Conservation (phyloP, 2,329 filamentous ascomycete species). For the Aspergillus novofumigatus region DNA sequence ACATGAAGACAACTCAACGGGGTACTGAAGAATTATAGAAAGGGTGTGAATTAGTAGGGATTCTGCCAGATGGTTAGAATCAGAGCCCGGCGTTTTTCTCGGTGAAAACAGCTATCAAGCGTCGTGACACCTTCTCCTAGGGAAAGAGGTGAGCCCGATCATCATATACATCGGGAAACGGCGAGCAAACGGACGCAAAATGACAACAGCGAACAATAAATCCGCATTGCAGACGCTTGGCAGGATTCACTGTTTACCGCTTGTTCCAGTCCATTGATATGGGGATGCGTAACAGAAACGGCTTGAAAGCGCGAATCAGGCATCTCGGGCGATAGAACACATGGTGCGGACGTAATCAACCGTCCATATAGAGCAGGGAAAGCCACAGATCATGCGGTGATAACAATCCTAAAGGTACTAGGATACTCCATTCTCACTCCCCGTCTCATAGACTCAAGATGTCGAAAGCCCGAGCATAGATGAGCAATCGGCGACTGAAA, state of each 20-base stretch:
- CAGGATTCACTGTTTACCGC: neutral
- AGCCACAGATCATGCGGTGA: slow-evolving; percentile 3
- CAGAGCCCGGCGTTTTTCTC: slow-evolving; percentile 13
- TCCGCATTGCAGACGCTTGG: neutral
- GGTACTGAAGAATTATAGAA: neutral
- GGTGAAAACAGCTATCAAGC: slow-evolving; percentile 11
- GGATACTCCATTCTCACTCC: neutral
- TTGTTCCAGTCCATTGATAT: neutral
- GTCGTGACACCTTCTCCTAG: slow-evolving; percentile 1
- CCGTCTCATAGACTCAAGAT: neutral
- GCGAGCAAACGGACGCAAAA: neutral
- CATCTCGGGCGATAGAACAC: slow-evolving; percentile 4
- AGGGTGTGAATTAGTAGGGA: slow-evolving; percentile 5
- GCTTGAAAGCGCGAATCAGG: neutral
- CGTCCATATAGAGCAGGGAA: neutral
- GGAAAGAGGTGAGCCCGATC: neutral
- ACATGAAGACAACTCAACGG: neutral
- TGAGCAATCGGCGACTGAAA: neutral
- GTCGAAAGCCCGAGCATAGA: neutral
- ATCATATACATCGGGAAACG: neutral
- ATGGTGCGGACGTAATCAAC: neutral
- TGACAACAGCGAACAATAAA: neutral
- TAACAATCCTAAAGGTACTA: neutral
- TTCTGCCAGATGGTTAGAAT: slow-evolving; percentile 9
- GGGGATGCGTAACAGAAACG: neutral